Percentiles rank a stretch among this genome's conserved stretches.
Evolutionary conservation across 805 yeast species (phyloP).

Genomic region (Saccharomyces jurei): DNA sequence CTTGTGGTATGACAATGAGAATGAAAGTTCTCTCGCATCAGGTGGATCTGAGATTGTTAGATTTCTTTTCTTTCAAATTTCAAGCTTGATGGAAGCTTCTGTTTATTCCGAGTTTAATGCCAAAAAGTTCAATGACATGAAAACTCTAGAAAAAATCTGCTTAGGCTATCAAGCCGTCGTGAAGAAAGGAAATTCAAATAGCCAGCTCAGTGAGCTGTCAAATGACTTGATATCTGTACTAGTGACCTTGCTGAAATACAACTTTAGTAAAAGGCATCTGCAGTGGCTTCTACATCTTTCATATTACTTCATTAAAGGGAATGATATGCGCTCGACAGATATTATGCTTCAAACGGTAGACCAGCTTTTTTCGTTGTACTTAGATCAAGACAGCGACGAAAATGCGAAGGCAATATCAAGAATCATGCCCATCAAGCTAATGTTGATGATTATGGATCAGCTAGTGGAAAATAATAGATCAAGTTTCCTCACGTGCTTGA

Average conservation of each 20-base stretch:
- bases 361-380: constrained; percentile 28
- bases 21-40: constrained; percentile 1
- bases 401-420: constrained; percentile 39
- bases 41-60: constrained; percentile 37
- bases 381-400: constrained; percentile 37
- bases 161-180: constrained; percentile 28
- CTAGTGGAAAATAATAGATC: constrained; percentile 16
- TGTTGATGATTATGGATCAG: constrained; percentile 41
- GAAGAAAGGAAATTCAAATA: constrained; percentile 32
- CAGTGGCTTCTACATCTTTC: constrained; percentile 45
- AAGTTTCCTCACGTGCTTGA: constrained; percentile 20
- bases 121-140: constrained; percentile 45
- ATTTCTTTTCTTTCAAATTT: constrained; percentile 50
- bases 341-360: constrained; percentile 29
- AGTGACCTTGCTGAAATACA: constrained; percentile 35
- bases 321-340: constrained; percentile 17
- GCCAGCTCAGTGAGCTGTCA: constrained; percentile 33
- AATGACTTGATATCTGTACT: constrained; percentile 13
- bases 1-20: constrained; percentile 36
- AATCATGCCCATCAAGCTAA: constrained; percentile 59
- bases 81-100: constrained; percentile 46
- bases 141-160: constrained; percentile 32
- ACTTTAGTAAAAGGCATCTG: constrained; percentile 48
- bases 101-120: constrained; percentile 44
- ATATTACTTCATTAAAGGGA: constrained; percentile 39